Percentiles rank a stretch among this genome's conserved stretches.
phyloP scores from a whole-genome alignment of 2,329 filamentous ascomycete species.

The Colletotrichum abscissum region DNA sequence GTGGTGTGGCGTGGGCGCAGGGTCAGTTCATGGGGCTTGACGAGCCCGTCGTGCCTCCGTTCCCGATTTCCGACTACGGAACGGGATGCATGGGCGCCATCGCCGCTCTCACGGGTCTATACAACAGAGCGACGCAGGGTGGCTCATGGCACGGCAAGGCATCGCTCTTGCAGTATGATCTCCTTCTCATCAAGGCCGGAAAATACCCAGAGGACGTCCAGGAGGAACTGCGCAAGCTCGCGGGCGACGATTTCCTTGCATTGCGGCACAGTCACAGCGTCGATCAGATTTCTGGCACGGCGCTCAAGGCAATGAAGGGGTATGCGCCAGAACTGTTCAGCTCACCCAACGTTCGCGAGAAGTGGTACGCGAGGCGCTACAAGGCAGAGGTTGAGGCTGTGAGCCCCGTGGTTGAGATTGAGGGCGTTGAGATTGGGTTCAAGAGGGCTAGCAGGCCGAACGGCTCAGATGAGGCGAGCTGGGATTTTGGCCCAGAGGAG shows the following conservation, averaged over 20 bases:
- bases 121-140: conserved; percentile 69
- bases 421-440: conserved; percentile 57
- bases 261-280: conserved; percentile 72
- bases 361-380: conserved; percentile 58
- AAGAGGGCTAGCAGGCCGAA: conserved; percentile 57
- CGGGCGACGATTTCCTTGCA: conserved; percentile 64
- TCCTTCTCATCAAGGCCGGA: conserved; percentile 71
- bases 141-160: conserved; percentile 75
- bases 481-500: conserved; percentile 62
- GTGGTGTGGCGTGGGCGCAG: conserved; percentile 71
- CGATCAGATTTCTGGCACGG: conserved; percentile 71
- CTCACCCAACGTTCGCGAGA: conserved; percentile 57
- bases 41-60: conserved; percentile 74
- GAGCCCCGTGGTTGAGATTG: conserved; percentile 57
- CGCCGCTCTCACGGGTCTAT: conserved; percentile 72
- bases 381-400: conserved; percentile 52
- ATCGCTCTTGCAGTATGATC: conserved; percentile 75
- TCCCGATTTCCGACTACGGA: conserved; percentile 74
- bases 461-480: conserved; percentile 68
- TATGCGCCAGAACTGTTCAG: conserved; percentile 66
- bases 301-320: conserved; percentile 64
- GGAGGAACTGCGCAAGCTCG: conserved; percentile 58
- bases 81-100: conserved; percentile 79
- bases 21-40: conserved; percentile 69
- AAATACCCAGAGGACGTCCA: conserved; percentile 66